Base-by-base conservation (phyloP, 2,329 filamentous ascomycete species). In the Fusarium coffeatum region DNA sequence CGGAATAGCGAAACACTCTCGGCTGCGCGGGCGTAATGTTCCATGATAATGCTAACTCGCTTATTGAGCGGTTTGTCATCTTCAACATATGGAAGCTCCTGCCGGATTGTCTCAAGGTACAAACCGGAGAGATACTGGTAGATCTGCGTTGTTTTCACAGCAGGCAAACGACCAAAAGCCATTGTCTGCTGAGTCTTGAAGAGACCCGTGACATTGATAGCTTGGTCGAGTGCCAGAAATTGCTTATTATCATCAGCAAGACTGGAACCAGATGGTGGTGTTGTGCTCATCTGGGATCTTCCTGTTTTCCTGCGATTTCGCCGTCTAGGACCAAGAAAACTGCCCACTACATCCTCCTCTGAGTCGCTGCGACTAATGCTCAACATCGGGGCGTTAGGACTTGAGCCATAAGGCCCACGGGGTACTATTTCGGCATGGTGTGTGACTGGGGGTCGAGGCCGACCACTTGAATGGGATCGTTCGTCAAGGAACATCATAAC, bases 401-500 rank as follows among this genome's bases (percentile, higher is more conserved):
- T 87, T 0, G 86, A 84, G 60, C 82, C 82, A 51, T 83, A 86
- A 0, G 83, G 81, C 2, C 82, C 78, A 16, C 81, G 78, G 5
- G 81, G 79, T 54, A 78, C 66, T 32, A 76, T 71, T 27, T 80
- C 75, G 42, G 78, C 50, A 50, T 83, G 76, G 55, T 80, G 74
- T 12, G 78, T 69, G 16, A 79, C 77, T 2, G 79, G 74, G 7
- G 81, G 82, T 0, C 85, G 83, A 42, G 85, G 83, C 15, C 80
- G 75, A 13, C 42, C 40, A 15, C 75, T 75, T 9, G 82, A 76
- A 22, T 82, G 80, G 7, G 83, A 77, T 12, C 89, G 81, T 76
- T 90, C 87, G 68, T 91, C 88, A 1, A 91, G 81, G 28, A 90
- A 84, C 83, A 89, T 87, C 34, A 90, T 78, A 0, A 87, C 84